phyloP scores from a whole-genome alignment of 495 filamentous ascomycete genomes.

The Articulospora tetracladia region DNA sequence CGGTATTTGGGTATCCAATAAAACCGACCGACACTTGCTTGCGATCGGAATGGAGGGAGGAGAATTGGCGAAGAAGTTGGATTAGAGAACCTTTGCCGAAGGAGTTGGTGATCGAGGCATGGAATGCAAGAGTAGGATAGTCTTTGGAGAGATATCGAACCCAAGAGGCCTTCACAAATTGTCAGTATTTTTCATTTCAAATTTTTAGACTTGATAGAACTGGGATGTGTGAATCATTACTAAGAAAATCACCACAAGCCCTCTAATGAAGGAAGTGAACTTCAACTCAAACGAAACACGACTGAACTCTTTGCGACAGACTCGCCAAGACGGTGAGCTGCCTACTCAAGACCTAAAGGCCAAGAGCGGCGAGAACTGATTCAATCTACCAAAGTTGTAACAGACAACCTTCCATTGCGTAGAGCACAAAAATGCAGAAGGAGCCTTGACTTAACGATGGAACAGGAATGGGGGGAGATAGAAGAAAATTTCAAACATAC shows the following conservation, averaged over 20 bases:
- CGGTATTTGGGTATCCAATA: conserved; percentile 84
- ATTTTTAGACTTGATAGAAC: conserved; percentile 7
- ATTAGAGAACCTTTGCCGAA: conserved; percentile 81
- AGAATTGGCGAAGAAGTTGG: conserved; percentile 87
- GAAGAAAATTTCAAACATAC: conserved; percentile 59
- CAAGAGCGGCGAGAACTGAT: conserved; percentile 63
- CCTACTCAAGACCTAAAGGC: conserved; percentile 59
- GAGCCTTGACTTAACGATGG: conserved; percentile 94
- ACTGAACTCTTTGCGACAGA: conserved; percentile 64
- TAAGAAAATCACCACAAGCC: conserved; percentile 82
- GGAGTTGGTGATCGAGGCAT: conserved; percentile 86
- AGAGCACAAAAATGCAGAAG: conserved; percentile 47
- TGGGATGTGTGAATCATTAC: conserved; percentile 93
- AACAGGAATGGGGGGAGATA: conserved; percentile 9
- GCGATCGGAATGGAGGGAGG: conserved; percentile 79
- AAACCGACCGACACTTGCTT: conserved; percentile 91
- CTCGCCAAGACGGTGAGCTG: conserved; percentile 78
- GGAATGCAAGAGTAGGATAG: conserved; percentile 90
- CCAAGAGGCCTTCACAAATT: conserved; percentile 71
- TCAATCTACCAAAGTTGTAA: conserved; percentile 98
- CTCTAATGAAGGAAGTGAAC: conserved; percentile 45
- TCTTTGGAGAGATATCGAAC: conserved; percentile 77
- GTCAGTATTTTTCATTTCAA: conserved; percentile 1
- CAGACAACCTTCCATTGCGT: conserved; percentile 75
- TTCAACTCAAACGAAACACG: conserved; percentile 82